Evolutionary conservation across 148 eudicot species (phyloP), one percentile per base, ranked within the genome.

Genomic region (Rhododendron vialii): DNA sequence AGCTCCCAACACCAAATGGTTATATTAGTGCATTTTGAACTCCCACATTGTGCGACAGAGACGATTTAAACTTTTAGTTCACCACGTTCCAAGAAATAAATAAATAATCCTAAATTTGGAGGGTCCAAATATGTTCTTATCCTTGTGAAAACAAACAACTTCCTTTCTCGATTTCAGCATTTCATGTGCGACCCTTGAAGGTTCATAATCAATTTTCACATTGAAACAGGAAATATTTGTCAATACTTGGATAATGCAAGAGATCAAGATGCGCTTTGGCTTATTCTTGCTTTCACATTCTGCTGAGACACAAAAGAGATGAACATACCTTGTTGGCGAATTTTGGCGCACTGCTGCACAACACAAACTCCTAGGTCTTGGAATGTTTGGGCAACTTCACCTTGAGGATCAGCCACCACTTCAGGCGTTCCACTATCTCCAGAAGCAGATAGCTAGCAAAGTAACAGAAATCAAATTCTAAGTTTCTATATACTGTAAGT

Each of bases 361-460:
- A 97, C 96, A 90, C 98, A 97, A 87, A 97, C 96, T 80, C 98
- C 99, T 33, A 97, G 93, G 24, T 97, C 95, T 86, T 97, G 99
- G 90, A 97, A 97, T 80, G 90, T 93, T 80, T 83, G 86, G 59
- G 98, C 94, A 88, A 97, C 96, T 83, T 97, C 98, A 79, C 99
- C 98, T 89, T 88, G 91, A 47, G 99, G 99, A 89, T 97, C 98
- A 88, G 95, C 93, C 82, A 93, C 99, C 65, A 95, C 98, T 90
- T 97, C 99, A 41, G 99, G 99, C 85, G 89, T 87, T 83, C 99
- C 99, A 84, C 98, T 93, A 90, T 97, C 99, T 89, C 99, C 99
- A 83, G 99, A 97, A 86, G 98, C 98, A 83, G 99, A 97, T 86
- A 97, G 89, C 99, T 97, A 82, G 41, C 80, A 86, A 33, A 89